Percentiles rank a stretch among this genome's conserved stretches.
Conservation (phyloP, 805 yeast genomes). For the Myxozyma neotropica region DNA sequence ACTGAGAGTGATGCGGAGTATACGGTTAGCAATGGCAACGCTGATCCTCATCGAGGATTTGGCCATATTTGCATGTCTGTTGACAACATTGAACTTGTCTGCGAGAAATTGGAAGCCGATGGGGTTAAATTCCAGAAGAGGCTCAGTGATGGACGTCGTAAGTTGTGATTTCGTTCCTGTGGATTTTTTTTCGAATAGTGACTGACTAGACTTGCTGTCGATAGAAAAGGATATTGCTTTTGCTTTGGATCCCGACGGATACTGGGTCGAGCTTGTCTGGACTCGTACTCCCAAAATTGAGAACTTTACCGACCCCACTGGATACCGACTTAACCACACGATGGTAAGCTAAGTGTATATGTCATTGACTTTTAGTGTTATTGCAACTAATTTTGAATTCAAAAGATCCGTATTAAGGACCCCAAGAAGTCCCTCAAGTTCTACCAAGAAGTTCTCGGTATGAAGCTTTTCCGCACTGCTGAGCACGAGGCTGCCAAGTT, state of each 20-base stretch:
- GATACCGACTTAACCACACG: conserved; percentile 33
- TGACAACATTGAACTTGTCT: conserved; percentile 68
- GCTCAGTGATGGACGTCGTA: conserved; percentile 86
- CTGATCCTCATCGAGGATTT: conserved; percentile 82
- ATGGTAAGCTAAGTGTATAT: conserved; percentile 24
- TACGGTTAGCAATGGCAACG: conserved; percentile 77
- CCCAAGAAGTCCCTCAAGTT: conserved; percentile 73
- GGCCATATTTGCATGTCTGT: conserved; percentile 93
- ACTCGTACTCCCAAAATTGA: conserved; percentile 51
- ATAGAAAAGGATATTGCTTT: conserved; percentile 71
- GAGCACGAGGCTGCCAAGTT: conserved; percentile 73
- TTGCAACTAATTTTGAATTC: conserved; percentile 48
- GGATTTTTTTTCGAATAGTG: not conserved
- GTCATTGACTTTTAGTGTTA: conserved; percentile 35
- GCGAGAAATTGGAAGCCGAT: conserved; percentile 57
- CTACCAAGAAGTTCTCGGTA: conserved; percentile 77
- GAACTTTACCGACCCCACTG: conserved; percentile 44
- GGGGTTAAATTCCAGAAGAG: conserved; percentile 82
- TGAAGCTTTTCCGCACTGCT: conserved; percentile 64
- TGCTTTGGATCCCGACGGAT: conserved; percentile 92
- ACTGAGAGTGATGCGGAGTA: conserved; percentile 60
- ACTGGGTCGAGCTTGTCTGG: conserved; percentile 90
- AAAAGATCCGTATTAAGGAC: conserved; percentile 92
- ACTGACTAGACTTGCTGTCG: not conserved
- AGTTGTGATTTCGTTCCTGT: conserved; percentile 36